Base-by-base conservation (phyloP, 768 basidiomycete species). In the Phylloporus scabripes region DNA sequence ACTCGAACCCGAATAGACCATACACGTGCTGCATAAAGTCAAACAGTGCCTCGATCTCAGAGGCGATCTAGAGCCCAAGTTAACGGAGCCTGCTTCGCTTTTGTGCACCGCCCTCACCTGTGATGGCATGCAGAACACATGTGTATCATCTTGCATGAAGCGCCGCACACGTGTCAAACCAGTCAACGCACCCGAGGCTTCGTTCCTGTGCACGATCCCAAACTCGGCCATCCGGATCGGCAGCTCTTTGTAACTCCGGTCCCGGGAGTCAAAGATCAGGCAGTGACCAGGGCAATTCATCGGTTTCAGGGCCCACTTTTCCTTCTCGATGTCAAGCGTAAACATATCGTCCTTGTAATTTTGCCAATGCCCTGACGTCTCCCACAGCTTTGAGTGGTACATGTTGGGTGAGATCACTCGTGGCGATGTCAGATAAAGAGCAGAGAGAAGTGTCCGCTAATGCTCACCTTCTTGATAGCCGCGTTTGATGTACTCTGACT, bases 201-300 rank as follows among this genome's bases (percentile, higher is more conserved):
- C 96, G 60, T 98, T 99, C 50, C 95, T 76, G 68, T 98, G 96
- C 45, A 98, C 77, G 56, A 98, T 91, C 57, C 96, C 96, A 61
- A 99, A 99, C 64, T 99, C 96, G 5, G 95, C 95, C 87, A 97
- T 92, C 23, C 96, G 84, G 56, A 99, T 84, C 7, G 96, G 96
- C 12, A 98, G 77, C 68, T 99, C 96, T 65, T 85, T 88, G 73
- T 98, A 97, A 52, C 83, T 86, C 54, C 96, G 82, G 67, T 96
- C 94, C 50, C 90, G 79, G 21, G 89, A 87, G 70, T 92, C 95
- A 63, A 98, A 99, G 58, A 99, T 90, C 43, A 98, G 69, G 68
- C 90, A 93, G 66, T 98, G 96, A 5, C 94, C 94, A 0, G 90
- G 96, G 73, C 96, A 98, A 70, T 99, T 99, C 96, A 99, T 99